A percentile compares a stretch with the other conserved stretches of the same genome.
Evolutionary conservation across 306 rosid genomes (phyloP).

Genomic region (Cercis canadensis): DNA sequence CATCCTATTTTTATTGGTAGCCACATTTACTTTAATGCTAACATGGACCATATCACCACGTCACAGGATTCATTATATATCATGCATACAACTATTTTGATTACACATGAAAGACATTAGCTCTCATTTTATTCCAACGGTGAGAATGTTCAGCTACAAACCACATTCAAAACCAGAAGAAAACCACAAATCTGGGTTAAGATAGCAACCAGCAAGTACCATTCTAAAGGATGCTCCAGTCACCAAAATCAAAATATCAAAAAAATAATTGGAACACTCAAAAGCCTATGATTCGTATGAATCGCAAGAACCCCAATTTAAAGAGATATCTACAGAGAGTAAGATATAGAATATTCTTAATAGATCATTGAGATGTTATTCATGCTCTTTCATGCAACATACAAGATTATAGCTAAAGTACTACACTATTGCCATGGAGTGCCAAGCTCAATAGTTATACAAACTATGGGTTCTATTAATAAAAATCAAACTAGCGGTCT

Average conservation of each 20-base stretch:
- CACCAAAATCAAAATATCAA: not conserved
- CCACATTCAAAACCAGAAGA: conserved; percentile 10
- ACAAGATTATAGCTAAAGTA: conserved; percentile 9
- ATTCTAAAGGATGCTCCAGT: not conserved
- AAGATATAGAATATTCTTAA: conserved; percentile 7
- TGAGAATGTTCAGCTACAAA: too few species aligned
- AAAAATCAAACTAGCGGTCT: conserved; percentile 32
- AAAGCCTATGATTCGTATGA: not conserved
- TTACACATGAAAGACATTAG: not conserved
- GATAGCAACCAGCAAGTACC: conserved; percentile 8
- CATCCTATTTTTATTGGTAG: too few species aligned
- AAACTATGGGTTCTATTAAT: not conserved
- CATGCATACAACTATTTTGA: not conserved
- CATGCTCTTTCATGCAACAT: not conserved
- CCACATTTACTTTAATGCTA: not conserved
- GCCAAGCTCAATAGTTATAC: not conserved
- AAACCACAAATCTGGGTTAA: conserved; percentile 5
- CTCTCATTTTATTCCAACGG: not conserved
- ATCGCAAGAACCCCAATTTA: not conserved
- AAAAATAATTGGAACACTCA: not conserved
- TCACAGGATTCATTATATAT: not conserved
- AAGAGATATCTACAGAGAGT: conserved; percentile 4
- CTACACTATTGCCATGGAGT: conserved; percentile 18
- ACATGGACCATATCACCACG: not conserved
- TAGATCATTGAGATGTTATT: not conserved